Evolutionary conservation across 2,329 filamentous ascomycete genomes (phyloP).

Genomic region (Lecanicillium sp.): DNA sequence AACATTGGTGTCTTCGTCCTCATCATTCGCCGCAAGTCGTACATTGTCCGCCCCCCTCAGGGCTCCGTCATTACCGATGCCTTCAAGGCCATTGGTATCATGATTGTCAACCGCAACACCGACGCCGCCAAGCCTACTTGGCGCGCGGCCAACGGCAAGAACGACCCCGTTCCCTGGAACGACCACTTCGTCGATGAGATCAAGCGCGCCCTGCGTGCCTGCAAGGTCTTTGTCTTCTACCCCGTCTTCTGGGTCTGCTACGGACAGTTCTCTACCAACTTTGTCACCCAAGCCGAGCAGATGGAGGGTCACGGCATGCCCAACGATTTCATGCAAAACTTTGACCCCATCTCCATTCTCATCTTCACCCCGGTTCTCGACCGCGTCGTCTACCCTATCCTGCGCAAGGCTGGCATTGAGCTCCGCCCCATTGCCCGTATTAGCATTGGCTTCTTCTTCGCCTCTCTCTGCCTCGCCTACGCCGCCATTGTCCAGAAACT

Average conservation of each 20-base stretch:
- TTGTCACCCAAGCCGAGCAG: slow-evolving; percentile 52
- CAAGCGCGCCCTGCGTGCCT: slow-evolving; percentile 58
- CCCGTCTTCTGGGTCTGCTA: slow-evolving; percentile 63
- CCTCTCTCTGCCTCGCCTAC: slow-evolving; percentile 47
- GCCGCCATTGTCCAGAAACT: slow-evolving; percentile 51
- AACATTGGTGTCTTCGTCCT: slow-evolving; percentile 48
- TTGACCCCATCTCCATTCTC: slow-evolving; percentile 59
- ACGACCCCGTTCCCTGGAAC: slow-evolving; percentile 47
- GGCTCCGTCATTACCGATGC: slow-evolving; percentile 59
- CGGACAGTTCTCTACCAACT: slow-evolving; percentile 59
- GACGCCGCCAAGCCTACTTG: slow-evolving; percentile 61
- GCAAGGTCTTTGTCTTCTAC: slow-evolving; percentile 62
- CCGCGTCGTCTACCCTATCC: slow-evolving; percentile 50
- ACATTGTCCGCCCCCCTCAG: slow-evolving; percentile 45
- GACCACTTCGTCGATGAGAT: slow-evolving; percentile 67
- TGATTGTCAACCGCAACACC: slow-evolving; percentile 32
- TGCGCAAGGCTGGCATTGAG: slow-evolving; percentile 48
- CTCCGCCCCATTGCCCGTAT: slow-evolving; percentile 62
- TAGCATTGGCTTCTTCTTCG: slow-evolving; percentile 52
- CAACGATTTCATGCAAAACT: slow-evolving; percentile 63
- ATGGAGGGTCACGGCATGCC: slow-evolving; percentile 58
- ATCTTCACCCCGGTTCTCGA: slow-evolving; percentile 61
- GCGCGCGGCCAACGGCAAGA: slow-evolving; percentile 43
- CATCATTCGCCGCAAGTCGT: slow-evolving; percentile 36
- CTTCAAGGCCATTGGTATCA: slow-evolving; percentile 41